Base-by-base conservation (phyloP, 1,139 yeast species). In the Debaryomycetaceae sp. region DNA sequence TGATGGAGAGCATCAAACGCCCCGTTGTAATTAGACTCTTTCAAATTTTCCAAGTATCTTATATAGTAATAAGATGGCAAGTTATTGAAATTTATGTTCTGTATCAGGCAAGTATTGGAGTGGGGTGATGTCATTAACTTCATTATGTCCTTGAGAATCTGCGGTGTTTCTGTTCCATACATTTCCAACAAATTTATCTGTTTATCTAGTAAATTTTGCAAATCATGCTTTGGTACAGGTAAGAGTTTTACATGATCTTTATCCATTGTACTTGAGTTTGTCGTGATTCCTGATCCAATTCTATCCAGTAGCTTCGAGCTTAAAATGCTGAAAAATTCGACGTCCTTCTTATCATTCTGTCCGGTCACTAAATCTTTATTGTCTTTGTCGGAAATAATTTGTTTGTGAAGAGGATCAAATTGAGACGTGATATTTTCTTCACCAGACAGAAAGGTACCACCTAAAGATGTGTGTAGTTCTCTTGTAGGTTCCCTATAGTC, bases 1-100 rank as follows among this genome's bases (percentile, higher is more conserved):
- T 87, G 79, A 58, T 87, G 96, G 18, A 89, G 63, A 3, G 82
- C 71, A 47, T 82, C 79, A 44, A 86, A 76, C 0, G 96, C 86
- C 2, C 79, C 82, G 52, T 84, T 87, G 51, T 86, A 87, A 48
- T 86, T 85, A 14, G 81, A 75, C 2, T 67, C 70, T 34, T 76
- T 70, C 50, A 88, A 70, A 36, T 78, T 74, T 45, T 84, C 83
- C 30, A 87, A 65, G 52, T 84, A 87, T 35, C 69, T 73, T 33
- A 87, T 70, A 49, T 85, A 83, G 52, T 83, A 78, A 17, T 79
- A 73, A 0, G 86, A 73, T 0, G 94, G 87, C 5, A 84, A 70
- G 40, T 62, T 61, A 40, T 59, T 65, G 37, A 74, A 69, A 4
- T 76, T 72, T 18, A 73, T 64, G 45, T 79, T 81, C 45, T 67